Evolutionary conservation across 2,329 filamentous ascomycete species (phyloP), one percentile per base, ranked within the genome.

Genomic region (Helotiales sp.): DNA sequence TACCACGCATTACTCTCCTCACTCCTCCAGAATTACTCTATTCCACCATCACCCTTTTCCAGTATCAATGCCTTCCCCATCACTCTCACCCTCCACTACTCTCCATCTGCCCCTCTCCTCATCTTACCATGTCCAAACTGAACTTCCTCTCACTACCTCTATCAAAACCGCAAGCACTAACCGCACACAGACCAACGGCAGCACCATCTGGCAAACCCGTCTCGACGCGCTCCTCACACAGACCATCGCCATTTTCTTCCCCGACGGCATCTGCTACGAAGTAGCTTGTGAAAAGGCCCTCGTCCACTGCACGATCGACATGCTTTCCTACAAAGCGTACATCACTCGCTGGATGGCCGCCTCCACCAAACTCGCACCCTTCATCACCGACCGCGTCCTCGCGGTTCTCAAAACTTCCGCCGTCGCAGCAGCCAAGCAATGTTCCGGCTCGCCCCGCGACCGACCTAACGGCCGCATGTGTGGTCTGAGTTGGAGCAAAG

Each of bases 251-350:
- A 66, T 72, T 40, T 78, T 77, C 66, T 78, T 77, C 65, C 71
- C 71, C 62, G 73, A 75, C 45, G 70, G 68, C 20, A 75, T 83
- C 67, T 81, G 84, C 84, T 86, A 82, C 83, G 88, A 75, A 80
- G 84, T 72, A 85, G 84, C 8, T 86, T 89, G 89, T 83, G 92
- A 92, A 78, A 86, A 81, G 86, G 87, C 74, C 82, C 85, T 6
- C 86, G 86, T 70, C 75, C 54, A 83, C 85, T 64, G 84, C 83
- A 70, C 84, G 83, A 67, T 89, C 79, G 87, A 90, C 70, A 85
- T 89, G 75, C 82, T 83, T 24, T 84, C 84, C 0, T 90, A 90
- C 82, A 91, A 91, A 77, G 87, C 86, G 8, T 90, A 89, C 74
- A 81, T 90, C 8, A 78, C 84, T 0, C 84, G 88, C 49, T 91